Percentiles rank a stretch among this genome's conserved stretches.
Conservation (phyloP, 2,329 filamentous ascomycete genomes). For the Aspergillus eucalypticola region DNA sequence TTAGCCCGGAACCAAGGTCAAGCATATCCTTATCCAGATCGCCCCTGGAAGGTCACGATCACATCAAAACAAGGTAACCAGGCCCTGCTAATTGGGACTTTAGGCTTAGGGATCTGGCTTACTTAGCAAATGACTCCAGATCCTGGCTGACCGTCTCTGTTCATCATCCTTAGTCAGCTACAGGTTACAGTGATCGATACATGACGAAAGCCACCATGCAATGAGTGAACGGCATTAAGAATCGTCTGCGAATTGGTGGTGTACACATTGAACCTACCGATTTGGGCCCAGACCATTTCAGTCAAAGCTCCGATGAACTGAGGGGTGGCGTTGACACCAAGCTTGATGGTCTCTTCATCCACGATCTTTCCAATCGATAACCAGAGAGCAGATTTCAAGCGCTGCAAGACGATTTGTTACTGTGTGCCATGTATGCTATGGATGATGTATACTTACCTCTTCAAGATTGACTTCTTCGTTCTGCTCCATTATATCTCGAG, state of each 20-base stretch:
- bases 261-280: slow-evolving; percentile 57
- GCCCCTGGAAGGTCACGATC: not conserved
- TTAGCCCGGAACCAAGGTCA: slow-evolving; percentile 1
- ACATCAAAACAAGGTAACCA: not conserved
- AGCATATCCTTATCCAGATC: not conserved
- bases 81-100: not conserved
- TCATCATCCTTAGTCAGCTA: slow-evolving; percentile 9
- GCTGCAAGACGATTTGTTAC: slow-evolving; percentile 50
- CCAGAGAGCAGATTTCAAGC: slow-evolving; percentile 83
- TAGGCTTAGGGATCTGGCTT: slow-evolving; percentile 19
- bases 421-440: not conserved
- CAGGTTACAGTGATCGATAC: not conserved
- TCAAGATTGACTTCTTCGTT: slow-evolving; percentile 34
- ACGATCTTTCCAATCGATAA: slow-evolving; percentile 82
- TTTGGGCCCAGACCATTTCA: slow-evolving; percentile 83
- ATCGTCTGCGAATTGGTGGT: no score
- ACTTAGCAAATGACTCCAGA: slow-evolving; percentile 64
- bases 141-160: slow-evolving; percentile 59
- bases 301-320: slow-evolving; percentile 86
- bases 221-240: not conserved
- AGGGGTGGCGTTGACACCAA: slow-evolving; percentile 81
- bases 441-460: slow-evolving; percentile 29
- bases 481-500: slow-evolving; percentile 23
- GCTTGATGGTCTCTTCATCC: slow-evolving; percentile 74
- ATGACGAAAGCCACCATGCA: not conserved